Conservation (phyloP, 768 basidiomycete species). For the Lentinula detonsa region DNA sequence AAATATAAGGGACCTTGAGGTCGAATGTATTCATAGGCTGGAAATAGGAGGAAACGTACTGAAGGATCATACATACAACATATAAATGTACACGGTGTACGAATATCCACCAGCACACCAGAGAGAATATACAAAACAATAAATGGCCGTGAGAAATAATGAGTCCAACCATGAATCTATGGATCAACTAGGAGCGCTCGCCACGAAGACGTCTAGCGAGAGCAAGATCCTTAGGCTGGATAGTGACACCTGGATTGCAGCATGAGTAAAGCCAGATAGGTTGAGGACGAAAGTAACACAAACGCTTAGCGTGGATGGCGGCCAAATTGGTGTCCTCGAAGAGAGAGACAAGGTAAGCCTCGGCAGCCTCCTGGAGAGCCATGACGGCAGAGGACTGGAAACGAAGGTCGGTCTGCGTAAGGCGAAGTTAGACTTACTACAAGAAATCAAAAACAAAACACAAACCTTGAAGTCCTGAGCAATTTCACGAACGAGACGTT, state of each 20-base stretch:
- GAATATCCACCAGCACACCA: background rate
- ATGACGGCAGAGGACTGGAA: constrained; percentile 96
- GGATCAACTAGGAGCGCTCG: constrained; percentile 60
- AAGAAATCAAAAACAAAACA: background rate
- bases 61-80: constrained; percentile 1
- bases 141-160: background rate
- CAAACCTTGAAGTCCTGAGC: constrained; percentile 92
- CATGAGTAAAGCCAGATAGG: constrained; percentile 7
- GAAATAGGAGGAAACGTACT: background rate
- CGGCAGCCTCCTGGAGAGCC: constrained; percentile 90
- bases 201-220: constrained; percentile 83
- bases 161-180: background rate
- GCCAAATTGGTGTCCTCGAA: constrained; percentile 91
- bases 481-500: constrained; percentile 94
- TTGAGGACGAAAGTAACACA: constrained; percentile 14
- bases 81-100: background rate
- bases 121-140: constrained; percentile 1
- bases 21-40: constrained; percentile 8
- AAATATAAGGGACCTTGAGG: constrained; percentile 3
- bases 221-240: constrained; percentile 86
- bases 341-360: constrained; percentile 82
- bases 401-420: constrained; percentile 71
- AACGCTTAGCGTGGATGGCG: constrained; percentile 84
- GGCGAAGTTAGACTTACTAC: background rate
- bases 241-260: constrained; percentile 40